phyloP scores from a whole-genome alignment of 352 stramenopile genomes.

The Pseudoperonospora humuli region DNA sequence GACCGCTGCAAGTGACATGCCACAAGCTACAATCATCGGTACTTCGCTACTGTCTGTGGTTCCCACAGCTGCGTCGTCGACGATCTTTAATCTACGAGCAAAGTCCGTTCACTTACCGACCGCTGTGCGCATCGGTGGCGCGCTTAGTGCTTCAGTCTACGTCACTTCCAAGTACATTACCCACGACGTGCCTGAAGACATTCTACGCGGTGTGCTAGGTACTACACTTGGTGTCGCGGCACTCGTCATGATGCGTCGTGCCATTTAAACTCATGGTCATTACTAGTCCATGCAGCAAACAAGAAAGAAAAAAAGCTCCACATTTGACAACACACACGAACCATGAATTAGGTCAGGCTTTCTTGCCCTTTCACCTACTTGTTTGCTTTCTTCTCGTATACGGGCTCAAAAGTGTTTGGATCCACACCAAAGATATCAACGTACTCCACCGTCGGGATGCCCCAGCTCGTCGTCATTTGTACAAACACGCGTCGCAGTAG shows the following conservation, averaged over 20 bases:
- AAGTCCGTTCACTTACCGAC: constrained; percentile 76
- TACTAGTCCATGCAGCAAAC: constrained; percentile 2
- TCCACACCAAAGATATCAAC: constrained; percentile 78
- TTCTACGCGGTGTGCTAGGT: constrained; percentile 62
- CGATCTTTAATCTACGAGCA: constrained; percentile 70
- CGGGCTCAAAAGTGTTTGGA: constrained; percentile 40
- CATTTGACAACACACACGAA: constrained; percentile 18
- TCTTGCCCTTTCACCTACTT: constrained; percentile 32
- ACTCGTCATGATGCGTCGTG: constrained; percentile 73
- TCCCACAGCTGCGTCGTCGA: constrained; percentile 69
- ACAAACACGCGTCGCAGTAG: constrained; percentile 74
- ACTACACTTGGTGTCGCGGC: constrained; percentile 61
- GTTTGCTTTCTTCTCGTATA: constrained; percentile 84
- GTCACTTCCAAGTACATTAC: constrained; percentile 82
- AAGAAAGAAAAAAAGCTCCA: constrained; percentile 15
- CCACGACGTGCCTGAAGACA: constrained; percentile 64
- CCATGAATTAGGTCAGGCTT: constrained; percentile 1
- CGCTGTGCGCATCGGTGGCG: constrained; percentile 52
- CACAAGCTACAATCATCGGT: constrained; percentile 74
- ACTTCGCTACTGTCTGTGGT: constrained; percentile 81
- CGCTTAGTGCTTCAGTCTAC: constrained; percentile 55
- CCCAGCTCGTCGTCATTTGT: constrained; percentile 78
- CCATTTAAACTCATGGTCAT: constrained; percentile 31
- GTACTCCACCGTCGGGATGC: constrained; percentile 74
- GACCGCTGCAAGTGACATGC: constrained; percentile 80